Evolutionary conservation across 257 asterid genomes (phyloP), one percentile per base, ranked within the genome.

Genomic region (Osmanthus fragrans): DNA sequence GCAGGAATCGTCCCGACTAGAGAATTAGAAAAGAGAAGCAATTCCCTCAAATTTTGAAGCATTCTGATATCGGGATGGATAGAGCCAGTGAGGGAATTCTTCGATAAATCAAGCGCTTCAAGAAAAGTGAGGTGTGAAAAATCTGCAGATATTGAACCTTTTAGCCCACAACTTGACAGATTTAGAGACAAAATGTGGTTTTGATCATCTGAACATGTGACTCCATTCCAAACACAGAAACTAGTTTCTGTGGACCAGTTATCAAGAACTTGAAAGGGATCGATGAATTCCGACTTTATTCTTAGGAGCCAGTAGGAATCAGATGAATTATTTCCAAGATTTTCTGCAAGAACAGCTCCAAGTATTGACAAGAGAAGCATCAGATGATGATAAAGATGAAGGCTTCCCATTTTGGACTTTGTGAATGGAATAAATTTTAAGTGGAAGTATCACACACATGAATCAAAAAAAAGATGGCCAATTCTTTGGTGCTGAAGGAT

Each of bases 161-260:
- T 13, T 37, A 94, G 73, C 56, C 96, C 92, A 73, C 87, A 89
- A 70, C 60, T 64, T 0, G 97, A 90, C 45, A 94, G 88, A 79
- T 89, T 91, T 60, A 94, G 85, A 4, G 91, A 81, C 70, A 86
- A 73, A 27, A 88, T 63, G 72, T 82, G 89, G 25, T 56, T 73
- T 72, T 80, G 81, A 82, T 91, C 91, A 64, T 78, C 80, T 77
- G 97, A 80, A 73, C 99, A 94, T 70, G 88, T 76, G 72, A 94
- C 84, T 67, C 97, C 97, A 79, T 84, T 75, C 99, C 99, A 94
- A 42, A 86, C 67, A 76, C 99, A 94, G 30, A 90, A 72, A 58
- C 79, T 82, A 23, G 86, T 83, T 73, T 76, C 87, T 81, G 81
- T 82, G 75, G 86, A 73, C 99, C 99, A 94, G 84, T 72, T 88